phyloP scores from a whole-genome alignment of 75 land plant species.

The Picea glauca region DNA sequence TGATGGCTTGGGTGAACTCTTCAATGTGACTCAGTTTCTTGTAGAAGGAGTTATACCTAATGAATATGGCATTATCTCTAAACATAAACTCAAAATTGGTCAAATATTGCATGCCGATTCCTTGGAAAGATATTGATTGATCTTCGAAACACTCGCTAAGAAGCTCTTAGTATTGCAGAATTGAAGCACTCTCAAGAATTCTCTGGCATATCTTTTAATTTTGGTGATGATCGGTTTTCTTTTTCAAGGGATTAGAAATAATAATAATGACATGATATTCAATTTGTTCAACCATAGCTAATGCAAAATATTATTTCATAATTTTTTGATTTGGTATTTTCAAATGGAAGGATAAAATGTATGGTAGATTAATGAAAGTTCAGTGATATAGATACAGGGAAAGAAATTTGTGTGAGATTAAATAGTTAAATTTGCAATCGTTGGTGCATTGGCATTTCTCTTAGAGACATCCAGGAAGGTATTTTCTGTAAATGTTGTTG shows the following conservation, averaged over 20 bases:
- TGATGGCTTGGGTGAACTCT: slow-evolving; percentile 85
- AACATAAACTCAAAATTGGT: slow-evolving; percentile 97
- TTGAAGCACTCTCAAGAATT: slow-evolving; percentile 46
- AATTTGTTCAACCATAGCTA: no score
- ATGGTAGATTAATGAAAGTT: no score
- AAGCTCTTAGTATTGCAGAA: slow-evolving; percentile 89
- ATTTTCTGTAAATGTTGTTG: slow-evolving; percentile 89
- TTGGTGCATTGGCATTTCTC: slow-evolving; percentile 80
- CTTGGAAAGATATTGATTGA: slow-evolving; percentile 97
- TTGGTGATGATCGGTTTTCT: slow-evolving; percentile 28
- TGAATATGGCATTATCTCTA: slow-evolving; percentile 98
- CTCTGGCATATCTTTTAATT: slow-evolving; percentile 13
- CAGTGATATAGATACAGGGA: no score
- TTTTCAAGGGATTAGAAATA: no score
- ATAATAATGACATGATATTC: no score
- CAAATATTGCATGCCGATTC: slow-evolving; percentile 95
- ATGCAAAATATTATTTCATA: no score
- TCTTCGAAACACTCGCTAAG: slow-evolving; percentile 89
- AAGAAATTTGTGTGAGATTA: no score
- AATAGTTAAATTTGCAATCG: no score
- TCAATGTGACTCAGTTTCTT: slow-evolving; percentile 93
- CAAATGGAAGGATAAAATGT: no score
- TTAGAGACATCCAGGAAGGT: slow-evolving; percentile 93
- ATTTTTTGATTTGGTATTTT: no score
- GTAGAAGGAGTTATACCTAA: slow-evolving; percentile 99